phyloP scores from a whole-genome alignment of 1,139 yeast genomes.

The Saccharomycopsis hybrid region DNA sequence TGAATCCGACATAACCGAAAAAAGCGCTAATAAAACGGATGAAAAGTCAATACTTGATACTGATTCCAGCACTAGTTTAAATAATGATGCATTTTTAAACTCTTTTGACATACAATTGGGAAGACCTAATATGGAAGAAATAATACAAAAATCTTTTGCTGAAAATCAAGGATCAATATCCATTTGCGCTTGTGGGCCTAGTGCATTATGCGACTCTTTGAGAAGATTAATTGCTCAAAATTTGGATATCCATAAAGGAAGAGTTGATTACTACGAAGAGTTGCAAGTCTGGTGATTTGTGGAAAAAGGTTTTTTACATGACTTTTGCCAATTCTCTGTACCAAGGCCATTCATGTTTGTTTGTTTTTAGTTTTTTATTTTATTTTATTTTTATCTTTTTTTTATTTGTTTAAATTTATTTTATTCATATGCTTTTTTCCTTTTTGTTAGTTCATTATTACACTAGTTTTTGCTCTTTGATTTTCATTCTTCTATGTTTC shows the following conservation, averaged over 20 bases:
- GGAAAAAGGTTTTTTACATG: no score
- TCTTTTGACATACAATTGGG: slow-evolving; percentile 21
- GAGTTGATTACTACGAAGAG: slow-evolving; percentile 44
- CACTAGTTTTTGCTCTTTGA: no score
- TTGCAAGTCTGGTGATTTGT: slow-evolving; percentile 34
- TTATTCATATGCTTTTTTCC: no score
- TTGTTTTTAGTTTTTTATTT: no score
- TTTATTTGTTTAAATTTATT: no score
- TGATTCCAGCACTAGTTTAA: neutral
- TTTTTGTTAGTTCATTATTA: no score
- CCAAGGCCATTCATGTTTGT: no score
- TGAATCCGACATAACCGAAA: neutral
- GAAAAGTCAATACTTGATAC: neutral
- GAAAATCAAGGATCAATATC: slow-evolving; percentile 33
- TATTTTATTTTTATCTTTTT: no score
- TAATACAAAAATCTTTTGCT: slow-evolving; percentile 31
- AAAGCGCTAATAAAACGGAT: neutral
- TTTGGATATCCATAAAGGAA: slow-evolving; percentile 29
- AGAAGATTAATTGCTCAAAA: slow-evolving; percentile 34
- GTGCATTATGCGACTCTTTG: slow-evolving; percentile 45
- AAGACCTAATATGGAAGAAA: slow-evolving; percentile 33
- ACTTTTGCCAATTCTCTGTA: no score
- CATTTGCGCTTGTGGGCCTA: slow-evolving; percentile 49
- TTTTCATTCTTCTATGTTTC: no score
- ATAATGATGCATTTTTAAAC: neutral